phyloP scores from a whole-genome alignment of 306 rosid genomes.

The Fragaria vesca region DNA sequence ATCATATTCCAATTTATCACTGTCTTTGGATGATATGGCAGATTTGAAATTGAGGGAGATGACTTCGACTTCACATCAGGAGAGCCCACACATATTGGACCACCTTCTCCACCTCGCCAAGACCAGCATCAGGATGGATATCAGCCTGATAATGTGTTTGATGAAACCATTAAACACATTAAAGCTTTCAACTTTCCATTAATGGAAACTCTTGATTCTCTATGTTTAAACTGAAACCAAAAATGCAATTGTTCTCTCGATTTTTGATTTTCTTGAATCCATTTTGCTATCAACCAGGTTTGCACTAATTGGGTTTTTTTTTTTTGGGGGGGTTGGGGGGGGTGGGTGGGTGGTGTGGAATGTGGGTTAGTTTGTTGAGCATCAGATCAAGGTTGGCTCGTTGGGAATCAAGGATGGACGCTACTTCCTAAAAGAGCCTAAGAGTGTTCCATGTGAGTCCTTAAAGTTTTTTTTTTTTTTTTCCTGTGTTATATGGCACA shows the following conservation, averaged over 20 bases:
- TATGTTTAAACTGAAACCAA: too few species aligned
- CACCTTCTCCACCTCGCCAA: constrained; percentile 36
- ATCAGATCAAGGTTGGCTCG: constrained; percentile 59
- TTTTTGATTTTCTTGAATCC: constrained; percentile 14
- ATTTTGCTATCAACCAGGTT: neutral
- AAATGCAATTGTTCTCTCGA: neutral
- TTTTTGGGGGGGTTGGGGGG: neutral
- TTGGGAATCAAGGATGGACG: constrained; percentile 75
- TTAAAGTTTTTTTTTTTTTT: neutral
- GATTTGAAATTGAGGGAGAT: constrained; percentile 30
- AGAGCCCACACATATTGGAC: constrained; percentile 38
- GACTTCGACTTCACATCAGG: constrained; percentile 44
- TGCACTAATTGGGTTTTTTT: neutral
- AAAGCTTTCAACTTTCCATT: too few species aligned
- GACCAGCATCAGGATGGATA: constrained; percentile 45
- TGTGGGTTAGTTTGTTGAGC: constrained; percentile 8
- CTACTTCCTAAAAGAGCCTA: constrained; percentile 47
- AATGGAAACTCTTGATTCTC: too few species aligned
- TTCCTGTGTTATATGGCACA: neutral
- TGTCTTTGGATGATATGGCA: neutral
- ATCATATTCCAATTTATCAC: neutral
- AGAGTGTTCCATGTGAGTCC: constrained; percentile 42
- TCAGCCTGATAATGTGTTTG: neutral
- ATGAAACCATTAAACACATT: neutral
- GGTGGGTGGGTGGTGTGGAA: too few species aligned